Evolutionary conservation across 148 eudicot species (phyloP).

Genomic region (Chenopodium formosanum): DNA sequence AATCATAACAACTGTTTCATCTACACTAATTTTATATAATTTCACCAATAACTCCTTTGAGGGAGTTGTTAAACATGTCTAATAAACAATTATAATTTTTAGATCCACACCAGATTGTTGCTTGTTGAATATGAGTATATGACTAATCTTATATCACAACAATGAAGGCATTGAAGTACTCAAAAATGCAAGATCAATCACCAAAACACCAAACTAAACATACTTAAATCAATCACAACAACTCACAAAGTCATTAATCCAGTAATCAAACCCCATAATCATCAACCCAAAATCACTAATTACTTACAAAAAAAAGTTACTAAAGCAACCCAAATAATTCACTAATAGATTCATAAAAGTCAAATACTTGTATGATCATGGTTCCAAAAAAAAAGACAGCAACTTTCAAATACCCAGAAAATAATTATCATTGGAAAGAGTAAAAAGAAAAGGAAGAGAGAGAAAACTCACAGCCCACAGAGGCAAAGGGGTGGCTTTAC

Average conservation of each 20-base stretch:
- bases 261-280: constrained; percentile 8
- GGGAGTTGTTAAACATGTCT: background rate
- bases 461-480: constrained; percentile 79
- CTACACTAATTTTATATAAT: no score
- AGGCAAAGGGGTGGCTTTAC: constrained; percentile 67
- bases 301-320: background rate
- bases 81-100: background rate
- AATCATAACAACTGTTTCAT: no score
- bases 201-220: background rate
- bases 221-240: background rate
- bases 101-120: background rate
- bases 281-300: background rate
- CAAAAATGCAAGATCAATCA: constrained; percentile 8
- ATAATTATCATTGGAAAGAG: background rate
- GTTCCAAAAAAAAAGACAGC: background rate
- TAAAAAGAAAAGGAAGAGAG: background rate
- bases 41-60: background rate
- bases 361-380: no score
- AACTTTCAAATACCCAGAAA: background rate
- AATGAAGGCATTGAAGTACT: background rate
- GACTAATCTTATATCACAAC: background rate
- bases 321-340: background rate
- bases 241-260: background rate
- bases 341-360: background rate
- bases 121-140: background rate